Percentiles rank a stretch among this genome's conserved stretches.
Evolutionary conservation across 345 rosid genomes (phyloP).

Genomic region (Salix exigua): DNA sequence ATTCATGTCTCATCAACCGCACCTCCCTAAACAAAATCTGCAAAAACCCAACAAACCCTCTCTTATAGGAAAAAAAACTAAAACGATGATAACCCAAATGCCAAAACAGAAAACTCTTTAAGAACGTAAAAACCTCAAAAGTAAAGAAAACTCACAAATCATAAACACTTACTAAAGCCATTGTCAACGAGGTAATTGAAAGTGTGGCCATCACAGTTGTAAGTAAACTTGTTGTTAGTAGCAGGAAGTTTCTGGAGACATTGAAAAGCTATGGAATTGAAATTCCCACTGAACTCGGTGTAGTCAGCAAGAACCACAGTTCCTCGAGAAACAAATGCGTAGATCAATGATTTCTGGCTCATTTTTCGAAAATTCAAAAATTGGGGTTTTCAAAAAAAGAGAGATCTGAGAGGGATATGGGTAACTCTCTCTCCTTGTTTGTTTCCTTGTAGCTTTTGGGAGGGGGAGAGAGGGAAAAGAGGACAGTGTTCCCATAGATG

Average conservation of each 20-base stretch:
- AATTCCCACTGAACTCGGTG: constrained; percentile 59
- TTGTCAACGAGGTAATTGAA: constrained; percentile 57
- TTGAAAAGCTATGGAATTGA: constrained; percentile 57
- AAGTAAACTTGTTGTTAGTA: constrained; percentile 56
- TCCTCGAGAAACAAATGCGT: constrained; percentile 60
- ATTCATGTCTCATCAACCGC: not conserved
- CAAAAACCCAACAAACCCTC: not conserved
- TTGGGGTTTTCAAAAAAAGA: not conserved
- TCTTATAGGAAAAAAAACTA: not conserved
- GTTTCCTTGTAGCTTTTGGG: not conserved
- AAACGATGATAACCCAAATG: not conserved
- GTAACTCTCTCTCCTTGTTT: not conserved
- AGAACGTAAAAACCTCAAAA: not conserved
- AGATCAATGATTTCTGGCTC: constrained; percentile 62
- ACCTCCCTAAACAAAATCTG: not conserved
- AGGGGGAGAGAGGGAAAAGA: not conserved
- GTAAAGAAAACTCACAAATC: not conserved
- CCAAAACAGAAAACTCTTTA: not conserved
- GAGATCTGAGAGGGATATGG: not conserved
- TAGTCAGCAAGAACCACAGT: constrained; percentile 46
- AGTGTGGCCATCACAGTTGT: constrained; percentile 65
- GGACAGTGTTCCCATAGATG: not conserved
- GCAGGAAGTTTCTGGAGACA: constrained; percentile 63
- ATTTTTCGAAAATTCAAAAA: constrained; percentile 11
- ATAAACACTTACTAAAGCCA: constrained; percentile 39